These are phyloP conservation scores for Colletotrichum gloeosporioides DNA, from an alignment of 2,329 filamentous ascomycete species.

Conservation along the genomic window DNA sequence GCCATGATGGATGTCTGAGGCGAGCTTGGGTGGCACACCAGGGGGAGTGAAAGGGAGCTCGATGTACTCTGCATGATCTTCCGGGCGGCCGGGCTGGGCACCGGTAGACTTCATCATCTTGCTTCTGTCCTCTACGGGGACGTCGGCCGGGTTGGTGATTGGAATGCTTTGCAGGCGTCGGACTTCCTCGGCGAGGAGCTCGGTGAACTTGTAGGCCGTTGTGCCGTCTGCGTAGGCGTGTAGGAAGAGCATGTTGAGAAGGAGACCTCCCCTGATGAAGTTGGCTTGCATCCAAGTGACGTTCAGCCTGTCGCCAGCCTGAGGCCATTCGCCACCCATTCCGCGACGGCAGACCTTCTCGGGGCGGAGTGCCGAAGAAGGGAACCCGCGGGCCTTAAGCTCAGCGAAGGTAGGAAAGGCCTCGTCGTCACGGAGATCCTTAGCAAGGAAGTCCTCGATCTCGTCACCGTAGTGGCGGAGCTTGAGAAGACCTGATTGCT, in stretches of 20 bases:
- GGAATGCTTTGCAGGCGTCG: slow-evolving; percentile 32
- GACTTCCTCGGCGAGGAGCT: slow-evolving; percentile 40
- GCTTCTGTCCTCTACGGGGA: slow-evolving; percentile 32
- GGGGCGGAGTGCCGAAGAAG: slow-evolving; percentile 26
- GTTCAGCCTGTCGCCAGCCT: slow-evolving; percentile 18
- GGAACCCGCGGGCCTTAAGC: slow-evolving; percentile 31
- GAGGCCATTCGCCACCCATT: slow-evolving; percentile 26
- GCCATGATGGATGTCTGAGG: slow-evolving; percentile 32
- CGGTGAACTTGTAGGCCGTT: slow-evolving; percentile 33
- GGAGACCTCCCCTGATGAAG: slow-evolving; percentile 34
- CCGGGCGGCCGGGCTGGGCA: slow-evolving; percentile 28
- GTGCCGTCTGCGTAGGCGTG: slow-evolving; percentile 40
- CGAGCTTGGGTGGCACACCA: slow-evolving; percentile 35
- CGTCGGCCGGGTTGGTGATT: slow-evolving; percentile 25
- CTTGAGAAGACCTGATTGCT: slow-evolving; percentile 36
- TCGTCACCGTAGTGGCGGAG: slow-evolving; percentile 28
- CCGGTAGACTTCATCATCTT: slow-evolving; percentile 34
- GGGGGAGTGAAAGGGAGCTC: slow-evolving; percentile 32
- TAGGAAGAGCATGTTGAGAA: slow-evolving; percentile 30
- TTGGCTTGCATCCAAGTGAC: slow-evolving; percentile 29
- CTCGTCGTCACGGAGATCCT: slow-evolving; percentile 28
- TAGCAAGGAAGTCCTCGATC: slow-evolving; percentile 29
- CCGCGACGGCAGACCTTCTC: slow-evolving; percentile 27
- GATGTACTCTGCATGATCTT: slow-evolving; percentile 36
- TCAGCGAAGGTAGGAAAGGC: slow-evolving; percentile 30